phyloP scores from a whole-genome alignment of 768 basidiomycete species.

The Boletellus emodensis region DNA sequence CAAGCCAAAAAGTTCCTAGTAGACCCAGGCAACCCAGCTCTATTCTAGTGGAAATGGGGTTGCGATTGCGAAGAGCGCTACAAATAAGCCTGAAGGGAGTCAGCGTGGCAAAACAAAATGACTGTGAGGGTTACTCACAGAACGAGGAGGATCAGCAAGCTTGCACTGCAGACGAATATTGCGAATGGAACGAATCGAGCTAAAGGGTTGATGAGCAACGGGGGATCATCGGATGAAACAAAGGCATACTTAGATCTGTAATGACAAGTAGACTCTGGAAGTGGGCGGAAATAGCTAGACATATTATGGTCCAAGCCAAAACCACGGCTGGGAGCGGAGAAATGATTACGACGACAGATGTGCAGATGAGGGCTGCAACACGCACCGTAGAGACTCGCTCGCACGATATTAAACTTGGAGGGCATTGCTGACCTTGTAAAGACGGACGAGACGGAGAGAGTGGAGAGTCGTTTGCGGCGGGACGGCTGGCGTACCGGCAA shows the following conservation, averaged over 20 bases:
- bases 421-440: conserved; percentile 51
- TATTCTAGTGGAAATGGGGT: conserved; percentile 75
- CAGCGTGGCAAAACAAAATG: background rate
- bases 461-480: conserved; percentile 32
- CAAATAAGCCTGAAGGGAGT: conserved; percentile 50
- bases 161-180: conserved; percentile 72
- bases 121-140: conserved; percentile 46
- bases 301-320: conserved; percentile 72
- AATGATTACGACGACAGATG: conserved; percentile 5
- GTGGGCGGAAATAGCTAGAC: conserved; percentile 74
- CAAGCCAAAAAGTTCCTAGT: conserved; percentile 74
- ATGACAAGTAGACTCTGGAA: conserved; percentile 68
- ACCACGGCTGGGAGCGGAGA: conserved; percentile 46
- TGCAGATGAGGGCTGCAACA: background rate
- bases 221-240: background rate
- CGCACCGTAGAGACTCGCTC: conserved; percentile 66
- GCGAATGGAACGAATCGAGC: conserved; percentile 87
- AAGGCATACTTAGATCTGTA: conserved; percentile 71
- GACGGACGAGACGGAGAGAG: conserved; percentile 28
- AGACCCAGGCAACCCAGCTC: conserved; percentile 71
- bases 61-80: conserved; percentile 59
- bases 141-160: conserved; percentile 60
- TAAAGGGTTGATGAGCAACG: conserved; percentile 27
- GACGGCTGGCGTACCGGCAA: conserved; percentile 28
- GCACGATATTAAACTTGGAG: conserved; percentile 65